Base-by-base conservation (phyloP, 2,329 filamentous ascomycete genomes). In the Davidsoniella virescens region DNA sequence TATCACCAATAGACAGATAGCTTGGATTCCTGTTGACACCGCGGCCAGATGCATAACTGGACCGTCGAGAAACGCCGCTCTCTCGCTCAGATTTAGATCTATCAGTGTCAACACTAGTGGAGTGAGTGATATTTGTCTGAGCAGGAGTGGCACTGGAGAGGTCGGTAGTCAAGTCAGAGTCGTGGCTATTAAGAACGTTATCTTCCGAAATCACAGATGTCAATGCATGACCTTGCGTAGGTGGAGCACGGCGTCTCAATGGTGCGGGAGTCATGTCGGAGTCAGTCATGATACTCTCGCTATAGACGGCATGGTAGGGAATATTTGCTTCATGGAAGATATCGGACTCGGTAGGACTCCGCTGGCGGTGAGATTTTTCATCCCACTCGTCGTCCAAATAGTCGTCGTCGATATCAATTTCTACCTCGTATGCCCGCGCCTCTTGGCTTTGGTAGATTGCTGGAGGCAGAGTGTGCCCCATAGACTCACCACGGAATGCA, bases 401-500 rank as follows among this genome's bases (percentile, higher is more conserved):
- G n/a, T 59, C 57, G 16, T 60, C 51, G 16, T 59, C 55, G 20
- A 58, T 44, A 16, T 55, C 53, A 8, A 52, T 40, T 2, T 52
- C 51, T 14, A 52, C 53, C 8, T 59, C 58, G 29, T 60, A 62
- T 5, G 56, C 58, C 3, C 64, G 62, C 47, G 71, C 65, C 52
- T 72, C 67, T 26, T 64, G 68, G 47, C 68, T 72, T 37, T 71
- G 67, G 53, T 75, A 75, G 23, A 67, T 64, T 53, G 65, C 65
- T 1, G 70, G 67, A 12, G 66, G 65, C 4, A 69, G 63, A 17
- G 64, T 63, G 52, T 70, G 65, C 8, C 66, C 66, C 2, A 62
- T 68, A 2, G 77, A 80, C 59, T 81, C 76, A 26, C 78, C 78
- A 38, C 71, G 70, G 57, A 82, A 81, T 3, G 76, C 78, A 54